Percentiles rank a stretch among this genome's conserved stretches.
These are phyloP conservation scores for Phytophthora cactorum DNA, from an alignment of 352 stramenopile species.

Conservation along the genomic window DNA sequence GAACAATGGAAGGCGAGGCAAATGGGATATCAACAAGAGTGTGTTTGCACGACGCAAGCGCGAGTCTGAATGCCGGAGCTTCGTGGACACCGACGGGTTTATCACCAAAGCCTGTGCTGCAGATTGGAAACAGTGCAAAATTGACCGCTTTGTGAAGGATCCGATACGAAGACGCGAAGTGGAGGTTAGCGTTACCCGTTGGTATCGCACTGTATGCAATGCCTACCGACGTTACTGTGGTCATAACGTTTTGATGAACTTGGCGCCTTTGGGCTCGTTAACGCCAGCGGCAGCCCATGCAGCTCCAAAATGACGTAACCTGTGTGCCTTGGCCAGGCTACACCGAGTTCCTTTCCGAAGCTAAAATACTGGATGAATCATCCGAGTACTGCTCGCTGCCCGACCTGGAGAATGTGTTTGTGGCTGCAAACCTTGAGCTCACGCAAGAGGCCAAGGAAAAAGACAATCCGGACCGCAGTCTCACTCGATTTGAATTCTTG, in stretches of 20 bases:
- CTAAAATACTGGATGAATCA: conserved; percentile 64
- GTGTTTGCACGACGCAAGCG: conserved; percentile 70
- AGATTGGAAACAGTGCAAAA: conserved; percentile 79
- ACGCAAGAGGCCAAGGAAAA: conserved; percentile 82
- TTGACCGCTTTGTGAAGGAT: conserved; percentile 81
- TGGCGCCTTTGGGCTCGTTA: conserved; percentile 47
- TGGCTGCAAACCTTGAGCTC: conserved; percentile 79
- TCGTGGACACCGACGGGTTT: conserved; percentile 72
- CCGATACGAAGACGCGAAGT: conserved; percentile 59
- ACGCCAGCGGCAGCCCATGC: conserved; percentile 47
- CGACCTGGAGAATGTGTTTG: conserved; percentile 84
- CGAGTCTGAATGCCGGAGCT: conserved; percentile 65
- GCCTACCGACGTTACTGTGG: conserved; percentile 74
- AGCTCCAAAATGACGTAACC: conserved; percentile 73
- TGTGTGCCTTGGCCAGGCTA: conserved; percentile 79
- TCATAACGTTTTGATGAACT: conserved; percentile 61
- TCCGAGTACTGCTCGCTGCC: conserved; percentile 72
- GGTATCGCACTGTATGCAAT: conserved; percentile 65
- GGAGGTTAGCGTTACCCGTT: conserved; percentile 52
- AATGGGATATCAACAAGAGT: conserved; percentile 86
- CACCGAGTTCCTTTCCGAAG: conserved; percentile 70
- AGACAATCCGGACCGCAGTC: conserved; percentile 78
- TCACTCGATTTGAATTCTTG: conserved; percentile 84
- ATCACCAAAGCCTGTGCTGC: conserved; percentile 67
- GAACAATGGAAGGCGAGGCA: conserved; percentile 40